phyloP scores from a whole-genome alignment of 768 basidiomycete species.

The Trametes coccinea region DNA sequence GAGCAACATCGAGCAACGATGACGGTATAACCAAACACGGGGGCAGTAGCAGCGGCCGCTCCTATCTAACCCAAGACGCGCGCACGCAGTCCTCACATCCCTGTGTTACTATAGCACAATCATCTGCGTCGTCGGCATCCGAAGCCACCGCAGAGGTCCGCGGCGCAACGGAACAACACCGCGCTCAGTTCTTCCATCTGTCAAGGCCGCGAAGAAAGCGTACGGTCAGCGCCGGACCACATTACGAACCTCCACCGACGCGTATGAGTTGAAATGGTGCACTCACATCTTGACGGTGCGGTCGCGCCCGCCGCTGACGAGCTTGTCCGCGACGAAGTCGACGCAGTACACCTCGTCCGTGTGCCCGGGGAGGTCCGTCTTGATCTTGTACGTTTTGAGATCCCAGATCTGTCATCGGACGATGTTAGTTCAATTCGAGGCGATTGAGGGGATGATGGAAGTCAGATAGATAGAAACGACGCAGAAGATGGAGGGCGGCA shows the following conservation, averaged over 20 bases:
- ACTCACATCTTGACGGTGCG: slow-evolving; percentile 90
- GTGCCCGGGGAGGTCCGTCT: slow-evolving; percentile 92
- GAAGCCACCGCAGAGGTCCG: not conserved
- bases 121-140: too few species aligned
- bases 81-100: too few species aligned
- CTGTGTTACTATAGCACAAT: too few species aligned
- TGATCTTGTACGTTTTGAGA: slow-evolving; percentile 93
- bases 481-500: too few species aligned
- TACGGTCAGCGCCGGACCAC: not conserved
- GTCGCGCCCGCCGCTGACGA: slow-evolving; percentile 97
- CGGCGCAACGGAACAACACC: not conserved
- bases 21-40: too few species aligned
- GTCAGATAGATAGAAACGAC: too few species aligned
- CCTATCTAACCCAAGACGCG: too few species aligned
- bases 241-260: not conserved
- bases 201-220: not conserved
- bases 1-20: too few species aligned
- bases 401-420: slow-evolving; percentile 78
- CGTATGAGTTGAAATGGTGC: not conserved
- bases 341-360: slow-evolving; percentile 99
- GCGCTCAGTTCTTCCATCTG: slow-evolving; percentile 19
- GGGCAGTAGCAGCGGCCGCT: too few species aligned
- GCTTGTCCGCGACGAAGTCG: slow-evolving; percentile 97
- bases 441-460: too few species aligned
- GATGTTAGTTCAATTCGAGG: too few species aligned